A percentile compares a stretch with the other conserved stretches of the same genome.
Evolutionary conservation across 1,284 basidiomycete genomes (phyloP).

Genomic region (Filobasidium uniguttulatum): DNA sequence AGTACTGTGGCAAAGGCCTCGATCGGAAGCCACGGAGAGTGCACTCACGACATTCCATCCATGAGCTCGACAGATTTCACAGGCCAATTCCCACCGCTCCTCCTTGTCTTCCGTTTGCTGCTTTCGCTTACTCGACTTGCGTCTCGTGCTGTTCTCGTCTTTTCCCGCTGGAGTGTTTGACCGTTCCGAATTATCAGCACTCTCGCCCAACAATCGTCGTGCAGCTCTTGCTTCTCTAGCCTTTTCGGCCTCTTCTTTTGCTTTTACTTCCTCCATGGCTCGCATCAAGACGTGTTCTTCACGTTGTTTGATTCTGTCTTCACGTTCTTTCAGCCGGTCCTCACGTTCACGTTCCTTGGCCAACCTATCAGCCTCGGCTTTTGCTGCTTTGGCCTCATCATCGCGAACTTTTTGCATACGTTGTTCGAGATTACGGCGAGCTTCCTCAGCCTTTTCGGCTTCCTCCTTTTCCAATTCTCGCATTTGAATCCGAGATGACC

Average conservation of each 20-base stretch:
- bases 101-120: not conserved
- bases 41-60: slow-evolving; percentile 39
- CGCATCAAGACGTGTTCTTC: slow-evolving; percentile 35
- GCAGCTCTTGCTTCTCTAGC: slow-evolving; percentile 28
- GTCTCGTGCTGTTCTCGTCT: not conserved
- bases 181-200: not conserved
- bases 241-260: slow-evolving; percentile 30
- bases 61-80: slow-evolving; percentile 39
- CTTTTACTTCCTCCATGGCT: slow-evolving; percentile 28
- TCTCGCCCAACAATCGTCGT: slow-evolving; percentile 21
- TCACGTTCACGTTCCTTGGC: slow-evolving; percentile 36
- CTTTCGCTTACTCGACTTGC: slow-evolving; percentile 9
- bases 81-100: slow-evolving; percentile 39
- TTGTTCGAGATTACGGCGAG: slow-evolving; percentile 37
- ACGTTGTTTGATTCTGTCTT: slow-evolving; percentile 35
- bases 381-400: slow-evolving; percentile 27
- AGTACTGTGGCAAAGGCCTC: not conserved
- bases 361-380: slow-evolving; percentile 27
- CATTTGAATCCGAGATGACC: slow-evolving; percentile 41
- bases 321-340: slow-evolving; percentile 36
- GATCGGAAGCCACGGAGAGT: not conserved
- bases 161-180: not conserved
- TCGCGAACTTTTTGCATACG: slow-evolving; percentile 36
- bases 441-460: slow-evolving; percentile 30
- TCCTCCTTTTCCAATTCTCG: slow-evolving; percentile 42